Percentiles rank a stretch among this genome's conserved stretches.
phyloP scores from a whole-genome alignment of 306 rosid species.

The Fragaria iinumae region DNA sequence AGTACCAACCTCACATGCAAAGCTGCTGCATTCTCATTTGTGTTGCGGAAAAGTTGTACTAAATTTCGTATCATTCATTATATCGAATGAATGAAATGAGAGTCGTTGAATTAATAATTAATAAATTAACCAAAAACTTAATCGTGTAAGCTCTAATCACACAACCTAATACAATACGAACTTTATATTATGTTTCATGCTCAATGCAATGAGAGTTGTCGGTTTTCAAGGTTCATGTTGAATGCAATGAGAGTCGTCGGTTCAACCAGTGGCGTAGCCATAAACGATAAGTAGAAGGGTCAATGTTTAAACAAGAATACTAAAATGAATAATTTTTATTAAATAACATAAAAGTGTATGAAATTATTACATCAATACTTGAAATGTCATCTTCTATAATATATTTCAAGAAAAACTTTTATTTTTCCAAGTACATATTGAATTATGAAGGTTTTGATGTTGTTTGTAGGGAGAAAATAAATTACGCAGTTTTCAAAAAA shows the following conservation, averaged over 20 bases:
- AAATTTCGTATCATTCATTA: no score
- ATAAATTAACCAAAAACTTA: background rate
- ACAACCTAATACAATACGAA: background rate
- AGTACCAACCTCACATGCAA: conserved; percentile 30
- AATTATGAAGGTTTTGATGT: no score
- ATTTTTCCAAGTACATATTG: no score
- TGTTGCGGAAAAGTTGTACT: background rate
- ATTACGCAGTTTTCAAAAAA: no score
- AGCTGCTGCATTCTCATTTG: background rate
- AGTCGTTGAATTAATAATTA: background rate
- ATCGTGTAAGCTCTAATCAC: background rate
- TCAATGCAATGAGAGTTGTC: background rate
- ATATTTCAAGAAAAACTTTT: no score
- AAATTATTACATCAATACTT: no score
- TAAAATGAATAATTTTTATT: no score
- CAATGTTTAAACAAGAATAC: no score
- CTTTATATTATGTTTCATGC: background rate
- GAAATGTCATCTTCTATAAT: no score
- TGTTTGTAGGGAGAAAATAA: no score
- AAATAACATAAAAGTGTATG: no score
- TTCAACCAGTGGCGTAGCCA: background rate
- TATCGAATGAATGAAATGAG: background rate
- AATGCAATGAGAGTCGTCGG: background rate
- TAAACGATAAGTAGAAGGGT: no score
- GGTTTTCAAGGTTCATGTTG: background rate